phyloP scores from a whole-genome alignment of 495 filamentous ascomycete species.

The Aspergillus cristatus region DNA sequence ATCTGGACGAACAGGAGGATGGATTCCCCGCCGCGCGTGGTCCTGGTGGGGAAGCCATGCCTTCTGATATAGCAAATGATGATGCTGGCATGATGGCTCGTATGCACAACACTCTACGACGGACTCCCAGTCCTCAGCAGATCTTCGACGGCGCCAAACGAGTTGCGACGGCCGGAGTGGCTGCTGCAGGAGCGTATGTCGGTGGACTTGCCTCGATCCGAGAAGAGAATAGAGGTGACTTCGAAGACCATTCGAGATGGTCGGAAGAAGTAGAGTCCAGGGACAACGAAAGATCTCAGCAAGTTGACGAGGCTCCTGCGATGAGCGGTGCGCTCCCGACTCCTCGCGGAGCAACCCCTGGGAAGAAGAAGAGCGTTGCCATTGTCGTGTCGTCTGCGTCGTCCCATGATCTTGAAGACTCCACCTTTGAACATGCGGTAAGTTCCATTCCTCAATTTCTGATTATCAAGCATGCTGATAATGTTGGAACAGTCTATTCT shows the following conservation, averaged over 20 bases:
- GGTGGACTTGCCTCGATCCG: constrained; percentile 73
- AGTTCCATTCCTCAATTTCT: constrained; percentile 19
- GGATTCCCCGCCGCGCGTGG: constrained; percentile 21
- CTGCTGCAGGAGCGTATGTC: constrained; percentile 72
- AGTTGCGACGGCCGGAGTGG: constrained; percentile 66
- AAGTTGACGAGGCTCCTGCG: constrained; percentile 11
- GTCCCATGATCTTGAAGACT: constrained; percentile 52
- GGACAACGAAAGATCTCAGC: constrained; percentile 25
- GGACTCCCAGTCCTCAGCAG: constrained; percentile 85
- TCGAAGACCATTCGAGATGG: constrained; percentile 77
- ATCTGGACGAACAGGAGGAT: constrained; percentile 18
- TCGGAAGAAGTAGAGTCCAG: constrained; percentile 63
- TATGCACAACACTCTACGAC: constrained; percentile 72
- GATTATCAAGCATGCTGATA: constrained; percentile 10
- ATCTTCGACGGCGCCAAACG: constrained; percentile 71
- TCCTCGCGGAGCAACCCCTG: constrained; percentile 10
- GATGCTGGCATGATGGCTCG: constrained; percentile 62
- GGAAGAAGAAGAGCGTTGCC: constrained; percentile 62
- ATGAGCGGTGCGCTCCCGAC: constrained; percentile 24
- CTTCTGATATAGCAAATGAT: constrained; percentile 28
- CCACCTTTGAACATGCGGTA: constrained; percentile 67
- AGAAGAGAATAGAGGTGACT: constrained; percentile 72
- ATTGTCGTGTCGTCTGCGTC: constrained; percentile 76
- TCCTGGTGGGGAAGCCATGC: constrained; percentile 20
- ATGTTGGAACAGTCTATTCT: constrained; percentile 62